A percentile compares a stretch with the other conserved stretches of the same genome.
Conservation (phyloP, 139 green algal genomes). For the Micromonas pusilla region DNA sequence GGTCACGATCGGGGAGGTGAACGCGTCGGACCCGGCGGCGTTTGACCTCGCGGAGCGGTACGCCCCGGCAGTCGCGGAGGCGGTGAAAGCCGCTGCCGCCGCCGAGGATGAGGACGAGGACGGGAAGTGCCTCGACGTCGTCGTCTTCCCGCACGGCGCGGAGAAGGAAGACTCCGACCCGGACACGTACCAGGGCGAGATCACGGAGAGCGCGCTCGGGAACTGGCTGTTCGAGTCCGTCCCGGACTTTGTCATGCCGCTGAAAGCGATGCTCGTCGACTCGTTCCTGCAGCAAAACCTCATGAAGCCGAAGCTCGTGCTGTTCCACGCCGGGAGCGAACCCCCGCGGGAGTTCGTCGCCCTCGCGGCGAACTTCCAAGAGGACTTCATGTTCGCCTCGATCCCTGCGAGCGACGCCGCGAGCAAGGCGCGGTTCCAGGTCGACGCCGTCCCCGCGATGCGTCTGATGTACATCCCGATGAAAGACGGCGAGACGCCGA, state of each 20-base stretch:
- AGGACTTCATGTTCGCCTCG: slow-evolving; percentile 9
- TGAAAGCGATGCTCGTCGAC: slow-evolving; percentile 2
- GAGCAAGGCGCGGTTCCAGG: neutral
- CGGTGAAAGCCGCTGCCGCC: neutral
- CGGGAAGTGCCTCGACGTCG: neutral
- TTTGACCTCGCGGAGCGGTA: neutral
- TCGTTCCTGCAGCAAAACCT: neutral
- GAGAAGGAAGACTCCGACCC: slow-evolving; percentile 3
- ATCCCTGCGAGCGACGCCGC: neutral
- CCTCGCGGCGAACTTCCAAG: neutral
- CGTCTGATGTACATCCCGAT: neutral
- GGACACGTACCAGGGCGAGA: neutral
- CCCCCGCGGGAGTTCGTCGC: neutral
- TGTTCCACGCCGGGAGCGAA: slow-evolving; percentile 1
- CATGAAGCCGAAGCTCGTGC: neutral
- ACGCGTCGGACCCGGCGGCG: neutral
- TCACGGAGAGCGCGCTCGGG: neutral
- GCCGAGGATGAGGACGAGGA: neutral
- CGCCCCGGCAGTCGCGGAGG: neutral
- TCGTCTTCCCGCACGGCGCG: neutral
- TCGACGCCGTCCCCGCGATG: neutral
- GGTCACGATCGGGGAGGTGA: neutral
- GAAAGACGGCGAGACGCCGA: neutral
- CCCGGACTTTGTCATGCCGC: neutral
- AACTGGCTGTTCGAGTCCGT: neutral